Conservation (phyloP, 2,329 filamentous ascomycete species). For the Tolypocladium capitatum region DNA sequence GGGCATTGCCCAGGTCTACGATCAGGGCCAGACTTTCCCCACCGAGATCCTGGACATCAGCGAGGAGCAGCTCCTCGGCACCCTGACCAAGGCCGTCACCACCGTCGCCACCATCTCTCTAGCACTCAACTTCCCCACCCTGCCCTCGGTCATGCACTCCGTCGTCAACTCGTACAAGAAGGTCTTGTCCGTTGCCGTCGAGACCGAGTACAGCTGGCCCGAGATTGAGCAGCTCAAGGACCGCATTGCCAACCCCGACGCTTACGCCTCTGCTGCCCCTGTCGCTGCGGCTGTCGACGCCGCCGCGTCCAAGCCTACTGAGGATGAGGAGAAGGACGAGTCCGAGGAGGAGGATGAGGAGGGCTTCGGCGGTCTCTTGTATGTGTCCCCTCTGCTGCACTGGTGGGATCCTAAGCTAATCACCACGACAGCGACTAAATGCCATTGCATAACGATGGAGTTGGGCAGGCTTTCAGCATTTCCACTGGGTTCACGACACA, state of each 20-base stretch:
- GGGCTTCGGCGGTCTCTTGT: conserved; percentile 73
- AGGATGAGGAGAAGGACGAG: conserved; percentile 52
- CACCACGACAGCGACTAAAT: conserved; percentile 36
- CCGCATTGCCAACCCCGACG: conserved; percentile 97
- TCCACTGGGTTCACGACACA: conserved; percentile 31
- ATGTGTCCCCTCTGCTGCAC: conserved; percentile 14
- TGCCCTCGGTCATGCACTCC: conserved; percentile 93
- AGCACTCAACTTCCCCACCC: conserved; percentile 86
- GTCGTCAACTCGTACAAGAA: conserved; percentile 99
- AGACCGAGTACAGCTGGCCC: conserved; percentile 87
- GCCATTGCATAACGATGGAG: conserved; percentile 22
- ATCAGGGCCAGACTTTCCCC: conserved; percentile 87
- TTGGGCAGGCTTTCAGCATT: conserved; percentile 26
- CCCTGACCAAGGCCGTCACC: conserved; percentile 67
- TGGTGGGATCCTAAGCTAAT: conserved; percentile 22
- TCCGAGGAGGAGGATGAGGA: conserved; percentile 57
- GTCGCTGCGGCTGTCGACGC: conserved; percentile 44
- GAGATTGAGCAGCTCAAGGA: conserved; percentile 98
- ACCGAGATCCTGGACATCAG: conserved; percentile 80
- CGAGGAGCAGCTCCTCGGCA: conserved; percentile 82
- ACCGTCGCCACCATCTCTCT: conserved; percentile 87
- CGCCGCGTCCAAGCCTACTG: conserved; percentile 35
- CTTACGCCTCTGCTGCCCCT: conserved; percentile 77
- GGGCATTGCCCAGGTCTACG: conserved; percentile 92
- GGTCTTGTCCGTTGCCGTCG: conserved; percentile 72